These are phyloP conservation scores for Pythium rhizo-oryzae DNA, from an alignment of 352 stramenopile genomes.

Conservation along the genomic window DNA sequence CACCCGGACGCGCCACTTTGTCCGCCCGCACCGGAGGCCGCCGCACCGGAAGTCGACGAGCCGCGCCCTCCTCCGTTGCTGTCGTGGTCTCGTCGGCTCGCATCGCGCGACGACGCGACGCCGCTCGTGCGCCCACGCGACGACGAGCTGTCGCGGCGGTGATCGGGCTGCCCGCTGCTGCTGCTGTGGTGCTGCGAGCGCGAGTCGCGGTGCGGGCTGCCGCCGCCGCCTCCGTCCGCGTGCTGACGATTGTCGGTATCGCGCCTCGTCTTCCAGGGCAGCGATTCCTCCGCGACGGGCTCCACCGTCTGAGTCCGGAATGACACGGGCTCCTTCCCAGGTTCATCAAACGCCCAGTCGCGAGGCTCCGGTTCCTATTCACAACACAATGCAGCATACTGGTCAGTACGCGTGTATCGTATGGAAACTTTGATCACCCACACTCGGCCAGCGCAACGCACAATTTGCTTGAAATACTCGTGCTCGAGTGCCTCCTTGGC, in stretches of 20 bases:
- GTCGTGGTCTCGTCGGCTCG: constrained; percentile 24
- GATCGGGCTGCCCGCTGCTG: constrained; percentile 14
- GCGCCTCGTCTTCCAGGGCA: constrained; percentile 74
- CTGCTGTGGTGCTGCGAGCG: constrained; percentile 37
- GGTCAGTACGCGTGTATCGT: too few species aligned
- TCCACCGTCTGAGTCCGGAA: constrained; percentile 87
- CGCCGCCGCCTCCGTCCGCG: background rate
- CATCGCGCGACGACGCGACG: constrained; percentile 13
- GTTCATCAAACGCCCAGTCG: constrained; percentile 88
- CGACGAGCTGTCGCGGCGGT: constrained; percentile 29
- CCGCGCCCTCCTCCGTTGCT: constrained; percentile 12
- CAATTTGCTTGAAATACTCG: constrained; percentile 93
- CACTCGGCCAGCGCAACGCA: constrained; percentile 34
- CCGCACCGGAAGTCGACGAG: background rate
- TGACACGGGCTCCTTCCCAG: constrained; percentile 82
- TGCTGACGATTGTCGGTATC: constrained; percentile 32
- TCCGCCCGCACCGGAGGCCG: background rate
- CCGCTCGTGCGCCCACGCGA: constrained; percentile 13
- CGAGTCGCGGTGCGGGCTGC: constrained; percentile 32
- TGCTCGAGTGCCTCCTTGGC: constrained; percentile 92
- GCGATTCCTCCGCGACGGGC: constrained; percentile 64
- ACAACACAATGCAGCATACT: too few species aligned
- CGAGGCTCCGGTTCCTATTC: constrained; percentile 77
- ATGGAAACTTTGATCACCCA: background rate
- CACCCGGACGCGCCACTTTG: background rate